phyloP scores from a whole-genome alignment of 345 rosid genomes.

The Pseudoturritis turrita region DNA sequence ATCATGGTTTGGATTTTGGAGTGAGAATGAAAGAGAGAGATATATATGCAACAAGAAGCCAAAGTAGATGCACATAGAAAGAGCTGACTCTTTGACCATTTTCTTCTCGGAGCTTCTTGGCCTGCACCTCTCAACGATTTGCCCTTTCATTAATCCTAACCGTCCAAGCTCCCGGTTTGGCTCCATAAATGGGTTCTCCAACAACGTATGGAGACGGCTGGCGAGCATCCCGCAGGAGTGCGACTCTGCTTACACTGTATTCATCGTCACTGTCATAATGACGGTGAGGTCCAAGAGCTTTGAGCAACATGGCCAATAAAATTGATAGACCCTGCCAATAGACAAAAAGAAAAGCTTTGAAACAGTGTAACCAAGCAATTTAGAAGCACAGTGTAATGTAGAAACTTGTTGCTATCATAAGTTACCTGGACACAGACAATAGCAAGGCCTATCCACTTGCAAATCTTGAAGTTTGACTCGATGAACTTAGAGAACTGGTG shows the following conservation, averaged over 20 bases:
- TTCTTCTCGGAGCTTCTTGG: constrained; percentile 1
- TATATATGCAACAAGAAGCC: constrained; percentile 1
- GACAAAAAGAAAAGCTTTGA: not conserved
- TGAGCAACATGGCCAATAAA: constrained; percentile 61
- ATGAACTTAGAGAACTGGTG: constrained; percentile 58
- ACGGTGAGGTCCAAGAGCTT: constrained; percentile 68
- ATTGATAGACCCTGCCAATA: constrained; percentile 55
- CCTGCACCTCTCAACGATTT: constrained; percentile 7
- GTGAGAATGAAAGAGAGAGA: not conserved
- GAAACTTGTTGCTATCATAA: not conserved
- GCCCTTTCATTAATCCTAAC: constrained; percentile 57
- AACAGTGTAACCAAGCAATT: not conserved
- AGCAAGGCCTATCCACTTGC: constrained; percentile 86
- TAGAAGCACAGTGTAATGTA: not conserved
- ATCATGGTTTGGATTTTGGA: not conserved
- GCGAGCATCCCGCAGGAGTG: constrained; percentile 56
- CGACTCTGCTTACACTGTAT: constrained; percentile 45
- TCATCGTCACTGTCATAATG: constrained; percentile 79
- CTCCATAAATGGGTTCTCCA: constrained; percentile 58
- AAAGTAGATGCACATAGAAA: not conserved
- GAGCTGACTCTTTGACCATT: not conserved
- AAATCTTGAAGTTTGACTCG: constrained; percentile 58
- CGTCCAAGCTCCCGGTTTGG: constrained; percentile 47
- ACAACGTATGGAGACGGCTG: constrained; percentile 57
- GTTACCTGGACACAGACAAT: constrained; percentile 66